A percentile compares a stretch with the other conserved stretches of the same genome.
phyloP scores from a whole-genome alignment of 345 rosid species.

The Aquilaria sinensis region DNA sequence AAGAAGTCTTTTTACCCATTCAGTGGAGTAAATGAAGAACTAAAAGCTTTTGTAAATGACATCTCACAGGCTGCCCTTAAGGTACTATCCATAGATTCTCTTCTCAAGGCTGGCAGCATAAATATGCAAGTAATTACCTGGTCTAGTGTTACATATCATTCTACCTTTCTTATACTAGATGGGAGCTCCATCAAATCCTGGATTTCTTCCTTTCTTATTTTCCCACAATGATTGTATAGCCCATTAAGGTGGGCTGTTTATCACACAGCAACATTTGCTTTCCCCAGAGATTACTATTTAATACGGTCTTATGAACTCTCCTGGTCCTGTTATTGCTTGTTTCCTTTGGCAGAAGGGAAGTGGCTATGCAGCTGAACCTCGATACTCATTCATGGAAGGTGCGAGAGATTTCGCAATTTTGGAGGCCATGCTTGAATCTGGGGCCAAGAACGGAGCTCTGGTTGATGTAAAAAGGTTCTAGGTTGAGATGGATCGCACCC shows the following conservation, averaged over 20 bases:
- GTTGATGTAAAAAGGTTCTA: slow-evolving; percentile 55
- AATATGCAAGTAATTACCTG: too few relatives aligned
- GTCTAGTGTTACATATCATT: too few relatives aligned
- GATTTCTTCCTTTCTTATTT: too few relatives aligned
- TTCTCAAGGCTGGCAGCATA: too few relatives aligned
- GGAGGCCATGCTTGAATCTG: slow-evolving; percentile 95
- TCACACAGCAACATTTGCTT: too few relatives aligned
- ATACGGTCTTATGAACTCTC: not conserved
- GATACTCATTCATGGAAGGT: slow-evolving; percentile 73
- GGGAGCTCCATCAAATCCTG: too few relatives aligned
- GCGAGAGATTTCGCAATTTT: slow-evolving; percentile 87
- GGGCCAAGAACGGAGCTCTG: slow-evolving; percentile 50
- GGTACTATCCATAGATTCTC: slow-evolving; percentile 28
- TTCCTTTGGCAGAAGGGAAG: slow-evolving; percentile 39
- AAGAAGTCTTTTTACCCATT: slow-evolving; percentile 71
- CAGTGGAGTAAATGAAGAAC: slow-evolving; percentile 83
- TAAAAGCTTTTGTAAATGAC: slow-evolving; percentile 69
- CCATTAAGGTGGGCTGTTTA: too few relatives aligned
- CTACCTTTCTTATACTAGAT: too few relatives aligned
- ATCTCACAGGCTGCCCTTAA: slow-evolving; percentile 46
- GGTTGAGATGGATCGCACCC: not conserved
- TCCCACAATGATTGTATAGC: too few relatives aligned
- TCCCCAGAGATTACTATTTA: too few relatives aligned
- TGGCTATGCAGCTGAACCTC: slow-evolving; percentile 49
- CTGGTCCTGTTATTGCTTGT: slow-evolving; percentile 3